A percentile compares a stretch with the other conserved stretches of the same genome.
phyloP scores from a whole-genome alignment of 371 early-diverging fungal genomes.

The Mucor sp. region DNA sequence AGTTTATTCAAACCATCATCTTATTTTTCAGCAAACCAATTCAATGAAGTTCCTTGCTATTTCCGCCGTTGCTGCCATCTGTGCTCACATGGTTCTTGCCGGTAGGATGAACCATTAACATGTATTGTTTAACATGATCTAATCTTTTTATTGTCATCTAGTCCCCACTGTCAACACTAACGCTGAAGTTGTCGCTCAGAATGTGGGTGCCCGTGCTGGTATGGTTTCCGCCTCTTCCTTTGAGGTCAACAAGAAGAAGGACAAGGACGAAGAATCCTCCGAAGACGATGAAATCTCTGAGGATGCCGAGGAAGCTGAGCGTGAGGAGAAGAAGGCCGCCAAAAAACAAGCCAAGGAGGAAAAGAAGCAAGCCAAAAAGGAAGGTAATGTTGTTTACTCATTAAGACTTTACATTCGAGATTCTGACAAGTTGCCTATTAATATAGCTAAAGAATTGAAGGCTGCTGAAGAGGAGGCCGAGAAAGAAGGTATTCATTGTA shows the following conservation, averaged over 20 bases:
- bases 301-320: background rate
- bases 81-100: constrained; percentile 11
- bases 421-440: too few relatives aligned
- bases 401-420: too few relatives aligned
- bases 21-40: background rate
- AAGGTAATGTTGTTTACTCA: background rate
- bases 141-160: background rate
- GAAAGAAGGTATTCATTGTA: background rate
- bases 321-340: background rate
- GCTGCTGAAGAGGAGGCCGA: background rate
- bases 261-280: background rate
- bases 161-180: background rate
- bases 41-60: constrained; percentile 13
- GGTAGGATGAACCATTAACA: background rate
- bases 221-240: background rate
- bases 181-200: constrained; percentile 1
- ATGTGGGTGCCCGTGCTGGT: background rate
- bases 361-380: background rate
- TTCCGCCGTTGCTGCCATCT: constrained; percentile 8
- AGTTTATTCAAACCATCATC: background rate
- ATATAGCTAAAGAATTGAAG: background rate
- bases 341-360: background rate
- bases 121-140: background rate
- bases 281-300: background rate
- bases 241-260: background rate